Base-by-base conservation (phyloP, 257 asterid species). In the Paraleonurus japonicus region DNA sequence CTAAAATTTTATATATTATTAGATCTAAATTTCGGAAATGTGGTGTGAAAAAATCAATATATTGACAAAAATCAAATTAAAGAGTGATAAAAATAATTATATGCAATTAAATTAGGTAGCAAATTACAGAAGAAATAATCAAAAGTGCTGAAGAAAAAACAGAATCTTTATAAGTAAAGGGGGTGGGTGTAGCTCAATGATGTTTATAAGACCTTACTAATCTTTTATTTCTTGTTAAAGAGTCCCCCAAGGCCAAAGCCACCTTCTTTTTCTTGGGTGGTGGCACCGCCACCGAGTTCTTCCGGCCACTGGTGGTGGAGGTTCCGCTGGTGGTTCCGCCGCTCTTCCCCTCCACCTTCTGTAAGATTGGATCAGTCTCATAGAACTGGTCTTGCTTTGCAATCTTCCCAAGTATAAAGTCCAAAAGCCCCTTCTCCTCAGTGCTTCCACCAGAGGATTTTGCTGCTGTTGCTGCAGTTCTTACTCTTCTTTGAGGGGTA, bases 311-410 rank as follows among this genome's bases (percentile, higher is more conserved):
- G 39, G 77, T 70, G 45, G 67, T 63, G 70, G 65, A 15, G 57
- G 67, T 16, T 43, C 70, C 20, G 26, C 59, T 48, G 61, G 58
- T 61, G 78, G 76, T 60, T 50, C 74, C 72, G 69, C 75, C 76
- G 45, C 61, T 70, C 79, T 82, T 81, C 10, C 55, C 92, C 75
- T 92, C 98, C 48, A 81, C 89, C 76, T 83, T 88, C 77, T 80
- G 76, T 89, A 92, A 76, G 78, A 92, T 80, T 7, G 98, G 98
- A 63, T 92, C 96, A 41, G 90, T 87, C 81, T 92, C 98, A 71
- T 87, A 83, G 63, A 92, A 76, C 81, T 92, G 98, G 13, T 92
- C 98, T 73, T 82, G 67, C 82, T 92, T 92, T 20, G 75, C 35
- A 15, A 92, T 47, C 1, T 71, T 81, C 7, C 95, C 97, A 2